Conservation (phyloP, 495 filamentous ascomycete genomes). For the Oidiodendron maius region DNA sequence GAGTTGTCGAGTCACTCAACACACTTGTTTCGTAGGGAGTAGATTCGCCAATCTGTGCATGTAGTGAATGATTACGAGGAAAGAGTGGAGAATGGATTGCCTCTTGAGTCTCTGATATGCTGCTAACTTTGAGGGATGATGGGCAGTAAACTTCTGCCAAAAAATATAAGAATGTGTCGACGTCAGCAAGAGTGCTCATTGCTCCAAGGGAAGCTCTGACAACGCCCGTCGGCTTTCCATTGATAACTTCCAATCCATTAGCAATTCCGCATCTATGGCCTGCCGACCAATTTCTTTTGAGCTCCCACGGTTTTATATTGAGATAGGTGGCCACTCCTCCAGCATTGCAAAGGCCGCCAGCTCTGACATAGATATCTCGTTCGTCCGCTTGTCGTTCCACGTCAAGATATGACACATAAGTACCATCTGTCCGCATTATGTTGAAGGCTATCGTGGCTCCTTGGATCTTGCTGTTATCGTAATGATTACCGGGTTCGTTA, state of each 20-base stretch:
- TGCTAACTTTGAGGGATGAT: too few relatives aligned
- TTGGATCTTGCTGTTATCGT: slow-evolving; percentile 49
- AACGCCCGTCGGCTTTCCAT: slow-evolving; percentile 55
- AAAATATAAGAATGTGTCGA: slow-evolving; percentile 48
- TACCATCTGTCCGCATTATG: slow-evolving; percentile 46
- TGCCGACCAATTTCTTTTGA: slow-evolving; percentile 52
- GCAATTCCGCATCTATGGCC: slow-evolving; percentile 54
- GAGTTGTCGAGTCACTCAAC: too few relatives aligned
- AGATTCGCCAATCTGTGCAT: too few relatives aligned
- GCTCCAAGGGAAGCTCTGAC: slow-evolving; percentile 65
- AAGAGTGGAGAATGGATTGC: too few relatives aligned
- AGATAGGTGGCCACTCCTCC: slow-evolving; percentile 46
- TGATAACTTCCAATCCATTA: slow-evolving; percentile 41
- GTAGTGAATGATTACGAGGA: too few relatives aligned
- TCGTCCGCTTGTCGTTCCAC: slow-evolving; percentile 60
- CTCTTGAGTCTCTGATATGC: too few relatives aligned
- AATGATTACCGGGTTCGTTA: slow-evolving; percentile 35
- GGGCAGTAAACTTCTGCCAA: too few relatives aligned
- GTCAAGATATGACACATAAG: slow-evolving; percentile 48
- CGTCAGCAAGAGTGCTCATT: slow-evolving; percentile 60
- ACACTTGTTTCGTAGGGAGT: too few relatives aligned
- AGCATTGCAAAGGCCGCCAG: slow-evolving; percentile 61
- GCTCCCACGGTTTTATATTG: slow-evolving; percentile 47
- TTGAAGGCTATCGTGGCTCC: slow-evolving; percentile 72
- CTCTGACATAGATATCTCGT: slow-evolving; percentile 59